Evolutionary conservation across 2,329 filamentous ascomycete species (phyloP).

Genomic region (Curvularia eragrostidis): DNA sequence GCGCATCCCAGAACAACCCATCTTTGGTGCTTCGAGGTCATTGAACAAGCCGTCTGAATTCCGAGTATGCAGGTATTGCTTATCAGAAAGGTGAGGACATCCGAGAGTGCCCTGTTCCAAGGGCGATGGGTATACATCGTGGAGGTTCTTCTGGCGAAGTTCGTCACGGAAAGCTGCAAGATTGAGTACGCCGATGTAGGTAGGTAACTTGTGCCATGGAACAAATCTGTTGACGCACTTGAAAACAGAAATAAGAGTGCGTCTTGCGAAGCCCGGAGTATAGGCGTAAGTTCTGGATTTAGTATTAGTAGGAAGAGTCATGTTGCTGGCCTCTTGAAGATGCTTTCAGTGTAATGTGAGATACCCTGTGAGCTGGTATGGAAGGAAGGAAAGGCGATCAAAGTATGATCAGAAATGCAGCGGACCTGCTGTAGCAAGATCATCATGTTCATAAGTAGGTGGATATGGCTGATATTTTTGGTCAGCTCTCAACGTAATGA

Average conservation of each 20-base stretch:
- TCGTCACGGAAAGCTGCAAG: constrained; percentile 52
- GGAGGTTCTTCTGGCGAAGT: constrained; percentile 54
- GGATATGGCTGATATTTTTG: not conserved
- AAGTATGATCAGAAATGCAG: not conserved
- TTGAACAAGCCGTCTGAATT: constrained; percentile 57
- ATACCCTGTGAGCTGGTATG: not conserved
- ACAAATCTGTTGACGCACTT: constrained; percentile 50
- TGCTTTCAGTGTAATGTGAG: not conserved
- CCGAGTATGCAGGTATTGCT: constrained; percentile 46
- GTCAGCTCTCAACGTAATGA: not conserved
- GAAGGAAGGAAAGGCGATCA: not conserved
- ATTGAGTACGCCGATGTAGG: constrained; percentile 52
- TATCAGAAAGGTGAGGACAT: constrained; percentile 38
- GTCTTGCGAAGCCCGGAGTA: constrained; percentile 21
- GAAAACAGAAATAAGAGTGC: constrained; percentile 43
- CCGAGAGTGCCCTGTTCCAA: constrained; percentile 47
- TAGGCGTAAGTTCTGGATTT: constrained; percentile 11
- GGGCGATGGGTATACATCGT: constrained; percentile 53
- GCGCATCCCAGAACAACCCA: constrained; percentile 56
- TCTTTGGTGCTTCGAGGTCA: constrained; percentile 50
- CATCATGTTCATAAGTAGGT: not conserved
- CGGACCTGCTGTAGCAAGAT: not conserved
- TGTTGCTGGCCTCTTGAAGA: not conserved
- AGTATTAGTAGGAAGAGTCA: not conserved
- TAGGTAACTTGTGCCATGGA: constrained; percentile 55